phyloP scores from a whole-genome alignment of 2,329 filamentous ascomycete genomes.

The Ophiostoma sp. region DNA sequence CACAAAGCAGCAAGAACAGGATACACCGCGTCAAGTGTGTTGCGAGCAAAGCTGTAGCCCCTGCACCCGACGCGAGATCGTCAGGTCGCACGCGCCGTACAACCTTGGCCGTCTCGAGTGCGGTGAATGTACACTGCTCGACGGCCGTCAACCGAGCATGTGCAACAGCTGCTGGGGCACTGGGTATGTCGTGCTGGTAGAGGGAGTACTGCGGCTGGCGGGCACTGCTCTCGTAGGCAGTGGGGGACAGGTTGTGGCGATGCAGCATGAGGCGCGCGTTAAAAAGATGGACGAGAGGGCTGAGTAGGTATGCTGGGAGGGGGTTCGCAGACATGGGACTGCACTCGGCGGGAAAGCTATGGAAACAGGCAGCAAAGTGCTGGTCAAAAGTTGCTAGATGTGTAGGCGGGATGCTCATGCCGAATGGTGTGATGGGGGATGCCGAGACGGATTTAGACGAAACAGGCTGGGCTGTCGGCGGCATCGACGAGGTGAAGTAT shows the following conservation, averaged over 20 bases:
- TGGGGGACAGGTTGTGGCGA: slow-evolving; percentile 76
- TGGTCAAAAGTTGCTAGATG: slow-evolving; percentile 74
- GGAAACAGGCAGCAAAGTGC: slow-evolving; percentile 70
- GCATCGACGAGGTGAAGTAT: not conserved
- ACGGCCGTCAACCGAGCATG: slow-evolving; percentile 63
- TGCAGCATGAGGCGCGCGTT: slow-evolving; percentile 80
- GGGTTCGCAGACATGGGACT: slow-evolving; percentile 42
- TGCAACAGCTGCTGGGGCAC: not conserved
- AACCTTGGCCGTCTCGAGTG: slow-evolving; percentile 72
- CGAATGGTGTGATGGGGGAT: not conserved
- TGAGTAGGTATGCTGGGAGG: slow-evolving; percentile 69
- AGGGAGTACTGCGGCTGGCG: not conserved
- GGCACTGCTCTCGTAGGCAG: not conserved
- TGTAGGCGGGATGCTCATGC: slow-evolving; percentile 52
- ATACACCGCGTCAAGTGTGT: slow-evolving; percentile 84
- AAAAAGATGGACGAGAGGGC: slow-evolving; percentile 72
- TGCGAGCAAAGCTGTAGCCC: slow-evolving; percentile 69
- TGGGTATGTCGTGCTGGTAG: not conserved
- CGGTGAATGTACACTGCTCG: slow-evolving; percentile 67
- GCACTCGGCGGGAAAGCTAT: slow-evolving; percentile 69
- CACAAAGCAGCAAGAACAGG: slow-evolving; percentile 70
- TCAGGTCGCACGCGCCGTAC: slow-evolving; percentile 62
- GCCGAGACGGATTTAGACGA: not conserved
- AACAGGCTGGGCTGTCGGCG: not conserved
- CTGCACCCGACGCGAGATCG: slow-evolving; percentile 36